These are phyloP conservation scores for Gastrolobium villosum DNA, from an alignment of 306 rosid species.

Conservation along the genomic window DNA sequence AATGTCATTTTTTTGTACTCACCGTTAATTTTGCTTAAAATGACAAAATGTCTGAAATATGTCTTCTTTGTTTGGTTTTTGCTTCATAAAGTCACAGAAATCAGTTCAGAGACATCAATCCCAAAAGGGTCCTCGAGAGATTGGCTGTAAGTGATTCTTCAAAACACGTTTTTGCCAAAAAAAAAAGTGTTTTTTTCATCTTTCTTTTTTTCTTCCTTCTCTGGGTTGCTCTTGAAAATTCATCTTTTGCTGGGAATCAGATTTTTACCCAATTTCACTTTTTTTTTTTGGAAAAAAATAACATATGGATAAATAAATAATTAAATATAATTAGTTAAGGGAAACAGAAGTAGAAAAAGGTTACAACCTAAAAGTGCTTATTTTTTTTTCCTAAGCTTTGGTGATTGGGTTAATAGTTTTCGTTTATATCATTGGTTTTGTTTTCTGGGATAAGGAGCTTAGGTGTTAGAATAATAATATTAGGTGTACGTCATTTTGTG, in stretches of 20 bases:
- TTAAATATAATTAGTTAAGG: background rate
- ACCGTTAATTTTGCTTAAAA: no score
- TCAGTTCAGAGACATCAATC: constrained; percentile 63
- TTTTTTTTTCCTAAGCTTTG: background rate
- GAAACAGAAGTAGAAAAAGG: background rate
- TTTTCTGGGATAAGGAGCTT: constrained; percentile 13
- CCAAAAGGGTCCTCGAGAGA: constrained; percentile 77
- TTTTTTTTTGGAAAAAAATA: background rate
- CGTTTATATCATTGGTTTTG: constrained; percentile 2
- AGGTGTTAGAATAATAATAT: no score
- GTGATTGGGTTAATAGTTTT: background rate
- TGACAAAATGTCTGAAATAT: no score
- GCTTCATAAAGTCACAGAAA: constrained; percentile 67
- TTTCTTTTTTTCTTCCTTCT: background rate
- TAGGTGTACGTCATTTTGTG: background rate
- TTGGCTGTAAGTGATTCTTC: constrained; percentile 61
- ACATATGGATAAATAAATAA: background rate
- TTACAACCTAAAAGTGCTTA: background rate
- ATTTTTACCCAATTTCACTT: background rate
- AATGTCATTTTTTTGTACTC: no score
- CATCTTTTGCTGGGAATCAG: background rate
- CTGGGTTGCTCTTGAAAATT: background rate
- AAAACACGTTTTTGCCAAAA: constrained; percentile 46
- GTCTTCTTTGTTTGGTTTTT: no score
- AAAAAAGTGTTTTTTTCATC: constrained; percentile 42